These are phyloP conservation scores for Trichoderma atroviride DNA, from an alignment of 2,329 filamentous ascomycete genomes.

Conservation along the genomic window DNA sequence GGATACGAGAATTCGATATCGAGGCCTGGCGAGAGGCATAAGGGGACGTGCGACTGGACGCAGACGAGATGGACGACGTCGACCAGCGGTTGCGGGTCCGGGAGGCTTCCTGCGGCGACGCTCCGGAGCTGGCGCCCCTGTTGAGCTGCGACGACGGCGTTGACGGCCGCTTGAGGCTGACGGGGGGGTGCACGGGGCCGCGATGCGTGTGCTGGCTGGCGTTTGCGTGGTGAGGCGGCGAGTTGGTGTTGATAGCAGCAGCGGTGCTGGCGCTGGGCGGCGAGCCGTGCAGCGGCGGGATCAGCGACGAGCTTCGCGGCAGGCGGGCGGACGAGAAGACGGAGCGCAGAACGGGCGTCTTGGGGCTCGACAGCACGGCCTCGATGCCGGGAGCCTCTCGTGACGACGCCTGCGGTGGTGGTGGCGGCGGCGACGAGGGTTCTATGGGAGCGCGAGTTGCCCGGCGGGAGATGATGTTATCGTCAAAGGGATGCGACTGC, in stretches of 20 bases:
- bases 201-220: slow-evolving; percentile 17
- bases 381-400: slow-evolving; percentile 9
- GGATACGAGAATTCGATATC: slow-evolving; percentile 36
- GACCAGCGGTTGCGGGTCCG: slow-evolving; percentile 58
- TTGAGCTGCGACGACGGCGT: slow-evolving; percentile 30
- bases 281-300: slow-evolving; percentile 43
- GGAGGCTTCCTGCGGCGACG: slow-evolving; percentile 45
- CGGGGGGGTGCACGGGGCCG: slow-evolving; percentile 24
- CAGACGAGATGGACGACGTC: slow-evolving; percentile 45
- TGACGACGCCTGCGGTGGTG: slow-evolving; percentile 11
- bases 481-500: slow-evolving; percentile 33
- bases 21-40: slow-evolving; percentile 37
- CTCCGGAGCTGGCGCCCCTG: slow-evolving; percentile 31
- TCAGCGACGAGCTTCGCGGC: slow-evolving; percentile 49
- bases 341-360: slow-evolving; percentile 35
- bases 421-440: slow-evolving; percentile 21
- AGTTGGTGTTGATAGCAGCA: background rate
- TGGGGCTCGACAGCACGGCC: slow-evolving; percentile 25
- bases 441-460: background rate
- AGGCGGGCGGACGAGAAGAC: slow-evolving; percentile 39
- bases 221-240: background rate
- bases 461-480: slow-evolving; percentile 17
- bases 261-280: slow-evolving; percentile 28
- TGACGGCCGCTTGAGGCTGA: slow-evolving; percentile 27
- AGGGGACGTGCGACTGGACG: slow-evolving; percentile 50